Base-by-base conservation (phyloP, 345 rosid genomes). In the Euphorbia tirucalli region DNA sequence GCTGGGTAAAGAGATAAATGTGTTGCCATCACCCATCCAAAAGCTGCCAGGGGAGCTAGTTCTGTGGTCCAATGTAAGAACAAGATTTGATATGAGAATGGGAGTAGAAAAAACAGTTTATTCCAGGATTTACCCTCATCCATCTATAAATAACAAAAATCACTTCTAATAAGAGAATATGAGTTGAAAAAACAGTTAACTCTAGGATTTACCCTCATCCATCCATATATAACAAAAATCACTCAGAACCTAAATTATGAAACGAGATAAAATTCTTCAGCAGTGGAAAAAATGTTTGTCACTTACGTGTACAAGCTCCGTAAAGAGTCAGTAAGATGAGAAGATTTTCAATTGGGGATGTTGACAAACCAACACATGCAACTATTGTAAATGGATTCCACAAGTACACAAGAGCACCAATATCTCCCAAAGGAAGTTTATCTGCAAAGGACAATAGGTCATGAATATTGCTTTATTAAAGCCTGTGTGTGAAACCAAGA, bases 321-420 rank as follows among this genome's bases (percentile, higher is more conserved):
- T 81, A 87, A 54, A 90, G 85, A 14, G 96, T 77, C 74, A 88
- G 54, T 72, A 92, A 83, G 63, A 89, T 72, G 57, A 81, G 85
- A 78, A 95, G 49, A 80, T 90, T 92, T 77, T 95, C 99, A 52
- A 92, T 61, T 14, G 93, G 88, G 4, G 99, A 92, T 37, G 99
- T 90, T 15, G 97, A 90, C 78, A 88, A 85, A 58, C 99, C 97
- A 79, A 95, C 89, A 43, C 90, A 92, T 24, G 93, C 85, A 59
- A 79, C 85, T 66, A 95, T 84, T 1, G 97, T 87, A 83, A 95
- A 95, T 75, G 99, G 97, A 85, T 90, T 92, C 92, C 96, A 89
- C 54, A 95, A 60, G 81, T 95, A 92, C 24, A 89, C 86, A 70
- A 90, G 85, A 61, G 96, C 93, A 72, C 97, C 93, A 81, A 92